Evolutionary conservation across 2,329 filamentous ascomycete genomes (phyloP).

Genomic region (Exophiala spinifera): DNA sequence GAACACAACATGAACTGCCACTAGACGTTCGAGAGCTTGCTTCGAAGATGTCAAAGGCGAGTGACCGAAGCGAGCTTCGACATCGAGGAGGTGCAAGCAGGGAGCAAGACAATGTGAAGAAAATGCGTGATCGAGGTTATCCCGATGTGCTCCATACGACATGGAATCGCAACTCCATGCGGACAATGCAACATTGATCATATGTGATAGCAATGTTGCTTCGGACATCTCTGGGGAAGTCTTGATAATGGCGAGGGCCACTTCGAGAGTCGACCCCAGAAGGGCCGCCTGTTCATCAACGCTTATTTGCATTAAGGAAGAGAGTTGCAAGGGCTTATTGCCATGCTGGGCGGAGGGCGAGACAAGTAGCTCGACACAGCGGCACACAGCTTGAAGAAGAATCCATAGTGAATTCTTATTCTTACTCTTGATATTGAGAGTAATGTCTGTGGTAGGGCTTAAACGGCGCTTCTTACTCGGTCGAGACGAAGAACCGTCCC

Average conservation of each 20-base stretch:
- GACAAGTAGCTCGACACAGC: constrained; percentile 11
- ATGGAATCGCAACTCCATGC: constrained; percentile 11
- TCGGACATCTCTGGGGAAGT: neutral
- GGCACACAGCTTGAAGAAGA: constrained; percentile 16
- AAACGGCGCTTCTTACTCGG: constrained; percentile 24
- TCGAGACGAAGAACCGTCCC: neutral
- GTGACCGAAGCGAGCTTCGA: neutral
- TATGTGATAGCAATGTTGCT: neutral
- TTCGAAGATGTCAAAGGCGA: neutral
- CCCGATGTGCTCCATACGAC: neutral
- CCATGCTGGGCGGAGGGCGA: neutral
- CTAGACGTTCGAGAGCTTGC: constrained; percentile 31
- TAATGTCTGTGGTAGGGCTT: neutral
- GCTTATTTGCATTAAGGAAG: constrained; percentile 4
- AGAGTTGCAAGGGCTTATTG: neutral
- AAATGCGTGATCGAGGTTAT: constrained; percentile 18
- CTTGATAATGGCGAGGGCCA: neutral
- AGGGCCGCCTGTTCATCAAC: constrained; percentile 11
- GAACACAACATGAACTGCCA: constrained; percentile 36
- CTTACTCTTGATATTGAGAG: neutral
- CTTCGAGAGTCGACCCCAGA: constrained; percentile 13
- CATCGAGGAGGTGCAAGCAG: constrained; percentile 31
- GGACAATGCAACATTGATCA: constrained; percentile 4
- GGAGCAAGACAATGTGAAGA: constrained; percentile 30
- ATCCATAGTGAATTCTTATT: constrained; percentile 9